Base-by-base conservation (phyloP, 2,329 filamentous ascomycete species). In the Cladophialophora immunda region DNA sequence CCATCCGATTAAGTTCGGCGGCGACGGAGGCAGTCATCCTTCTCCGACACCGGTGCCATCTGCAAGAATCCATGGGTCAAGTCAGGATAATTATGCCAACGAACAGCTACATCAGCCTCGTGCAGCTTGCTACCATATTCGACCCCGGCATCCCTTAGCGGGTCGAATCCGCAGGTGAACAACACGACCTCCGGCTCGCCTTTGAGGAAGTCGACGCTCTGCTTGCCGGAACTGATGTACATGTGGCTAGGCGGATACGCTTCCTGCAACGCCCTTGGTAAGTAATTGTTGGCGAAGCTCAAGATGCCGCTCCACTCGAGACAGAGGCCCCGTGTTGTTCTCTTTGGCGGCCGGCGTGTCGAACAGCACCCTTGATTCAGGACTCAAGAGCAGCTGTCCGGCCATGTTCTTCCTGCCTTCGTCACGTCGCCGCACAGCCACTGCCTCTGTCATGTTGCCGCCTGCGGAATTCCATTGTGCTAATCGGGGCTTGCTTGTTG, bases 201-300 rank as follows among this genome's bases (percentile, higher is more conserved):
- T n/a, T 36, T 19, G 29, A 38, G 5, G 30, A 3, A 22, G 15
- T 9, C 8, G 30, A 38, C 29, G 29, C 30, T 25, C 34, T 25
- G 27, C 54, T 22, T 22, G 29, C 30, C 54, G 9, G 9, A 4
- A 22, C 19, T 38, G 17, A 57, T 15, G 11, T 38, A 38, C 13
- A 22, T 38, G n/a, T 22, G 34, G 30, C 30, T 27, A 15, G 15
- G 19, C 54, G 19, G 30, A 36, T 27, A 38, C 17, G 54, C 29
- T 34, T 25, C 36, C 27, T 36, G 17, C 17, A 4, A 17, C 13
- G 13, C 13, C 17, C 30, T 22, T 5, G 17, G 7, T 57, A 36
- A 25, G n/a, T 57, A 17, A 36, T 9, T 57, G 54, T 57, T 13
- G 3, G 54, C 29, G 15, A 57, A 36, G 54, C 54, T 38, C 11